Conservation (phyloP, 225 moss, liverwort and hornwort genomes). For the Bryum argenteum region DNA sequence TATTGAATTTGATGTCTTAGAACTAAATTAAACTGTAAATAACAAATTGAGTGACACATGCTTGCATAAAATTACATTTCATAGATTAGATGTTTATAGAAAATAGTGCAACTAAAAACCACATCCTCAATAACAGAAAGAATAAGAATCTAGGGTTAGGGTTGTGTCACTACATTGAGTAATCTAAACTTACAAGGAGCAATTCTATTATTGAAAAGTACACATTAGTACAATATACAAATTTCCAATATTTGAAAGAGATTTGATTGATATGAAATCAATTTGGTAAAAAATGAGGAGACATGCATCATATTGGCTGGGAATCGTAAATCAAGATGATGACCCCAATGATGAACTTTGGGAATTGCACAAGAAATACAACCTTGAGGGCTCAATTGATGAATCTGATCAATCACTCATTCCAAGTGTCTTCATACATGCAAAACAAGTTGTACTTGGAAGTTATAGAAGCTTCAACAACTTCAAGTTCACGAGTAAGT, state of each 20-base stretch:
- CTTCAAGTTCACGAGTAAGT: slow-evolving; percentile 23
- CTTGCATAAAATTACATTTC: no score
- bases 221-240: not conserved
- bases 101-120: no score
- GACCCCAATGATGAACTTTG: slow-evolving; percentile 44
- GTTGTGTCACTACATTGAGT: no score
- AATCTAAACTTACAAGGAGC: no score
- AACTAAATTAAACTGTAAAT: no score
- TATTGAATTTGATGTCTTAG: no score
- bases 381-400: not conserved
- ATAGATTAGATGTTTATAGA: no score
- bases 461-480: slow-evolving; percentile 5
- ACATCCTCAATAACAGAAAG: no score
- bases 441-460: slow-evolving; percentile 14
- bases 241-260: not conserved
- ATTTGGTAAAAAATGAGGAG: slow-evolving; percentile 26
- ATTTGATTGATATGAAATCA: not conserved
- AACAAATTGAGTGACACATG: no score
- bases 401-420: not conserved
- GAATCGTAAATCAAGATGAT: slow-evolving; percentile 27
- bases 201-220: not conserved
- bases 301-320: slow-evolving; percentile 21
- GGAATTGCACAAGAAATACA: slow-evolving; percentile 38
- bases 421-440: slow-evolving; percentile 2
- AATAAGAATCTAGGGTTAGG: no score